Conservation (phyloP, 176 grass and related monocot genomes). For the Oryza rufipogon region DNA sequence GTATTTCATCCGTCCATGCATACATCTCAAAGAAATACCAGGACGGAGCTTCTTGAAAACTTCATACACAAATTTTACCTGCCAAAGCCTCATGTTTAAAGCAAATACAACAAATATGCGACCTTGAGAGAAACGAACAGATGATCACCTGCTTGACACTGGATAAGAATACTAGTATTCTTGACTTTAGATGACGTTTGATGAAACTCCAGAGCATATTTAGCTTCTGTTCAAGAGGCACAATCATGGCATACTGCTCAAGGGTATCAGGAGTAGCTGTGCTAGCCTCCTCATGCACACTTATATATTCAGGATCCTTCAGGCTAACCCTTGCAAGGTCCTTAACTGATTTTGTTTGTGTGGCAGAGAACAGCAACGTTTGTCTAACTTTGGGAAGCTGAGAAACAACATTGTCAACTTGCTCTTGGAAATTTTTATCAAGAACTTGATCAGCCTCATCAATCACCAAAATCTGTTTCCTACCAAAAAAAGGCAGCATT, state of each 20-base stretch:
- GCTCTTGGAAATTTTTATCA: slow-evolving; percentile 61
- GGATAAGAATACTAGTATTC: slow-evolving; percentile 87
- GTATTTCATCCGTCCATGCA: slow-evolving; percentile 79
- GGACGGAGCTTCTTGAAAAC: slow-evolving; percentile 94
- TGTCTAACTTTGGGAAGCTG: slow-evolving; percentile 75
- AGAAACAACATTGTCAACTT: slow-evolving; percentile 78
- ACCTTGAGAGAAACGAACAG: slow-evolving; percentile 25
- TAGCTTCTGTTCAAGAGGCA: slow-evolving; percentile 90
- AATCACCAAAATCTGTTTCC: slow-evolving; percentile 84
- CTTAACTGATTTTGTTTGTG: slow-evolving; percentile 91
- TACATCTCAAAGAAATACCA: slow-evolving; percentile 91
- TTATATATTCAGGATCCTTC: slow-evolving; percentile 84
- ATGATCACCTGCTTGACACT: slow-evolving; percentile 83
- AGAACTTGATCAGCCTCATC: slow-evolving; percentile 98
- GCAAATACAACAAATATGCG: slow-evolving; percentile 17
- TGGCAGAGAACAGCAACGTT: slow-evolving; percentile 93
- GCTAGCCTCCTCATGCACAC: slow-evolving; percentile 80
- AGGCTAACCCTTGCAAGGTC: slow-evolving; percentile 93
- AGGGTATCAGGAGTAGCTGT: slow-evolving; percentile 81
- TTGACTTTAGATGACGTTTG: slow-evolving; percentile 75
- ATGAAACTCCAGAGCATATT: slow-evolving; percentile 97
- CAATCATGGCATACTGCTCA: slow-evolving; percentile 77
- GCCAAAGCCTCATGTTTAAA: neutral
- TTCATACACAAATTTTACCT: slow-evolving; percentile 96
- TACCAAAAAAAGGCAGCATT: slow-evolving; percentile 25